Conservation (phyloP, 306 rosid species). For the Acacia melanoxylon region DNA sequence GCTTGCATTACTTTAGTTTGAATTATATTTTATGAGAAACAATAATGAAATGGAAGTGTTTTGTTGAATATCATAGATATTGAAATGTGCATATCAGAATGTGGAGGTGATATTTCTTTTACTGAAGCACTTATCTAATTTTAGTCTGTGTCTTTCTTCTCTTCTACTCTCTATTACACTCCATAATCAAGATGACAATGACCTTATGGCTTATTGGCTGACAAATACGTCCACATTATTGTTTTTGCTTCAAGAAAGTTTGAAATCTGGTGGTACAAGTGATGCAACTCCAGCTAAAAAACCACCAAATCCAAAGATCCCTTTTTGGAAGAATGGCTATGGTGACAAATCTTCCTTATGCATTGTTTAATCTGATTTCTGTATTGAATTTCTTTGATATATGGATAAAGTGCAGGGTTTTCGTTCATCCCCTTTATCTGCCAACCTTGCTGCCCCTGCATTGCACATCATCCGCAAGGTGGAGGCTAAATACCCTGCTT, state of each 20-base stretch:
- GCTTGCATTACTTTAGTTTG: constrained; percentile 40
- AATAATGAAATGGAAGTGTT: not conserved
- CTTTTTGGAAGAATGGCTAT: constrained; percentile 98
- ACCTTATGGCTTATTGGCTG: constrained; percentile 97
- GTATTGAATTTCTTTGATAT: not conserved
- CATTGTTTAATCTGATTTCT: constrained; percentile 12
- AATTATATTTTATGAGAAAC: not conserved
- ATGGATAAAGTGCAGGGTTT: constrained; percentile 68
- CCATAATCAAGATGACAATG: constrained; percentile 94
- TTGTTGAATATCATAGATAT: not conserved
- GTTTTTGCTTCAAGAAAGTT: constrained; percentile 88
- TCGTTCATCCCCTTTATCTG: constrained; percentile 94
- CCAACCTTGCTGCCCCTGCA: constrained; percentile 62
- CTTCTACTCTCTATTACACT: constrained; percentile 23
- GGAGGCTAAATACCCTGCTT: constrained; percentile 98
- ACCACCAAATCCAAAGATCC: constrained; percentile 83
- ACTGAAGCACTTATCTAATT: not conserved
- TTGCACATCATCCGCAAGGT: constrained; percentile 80
- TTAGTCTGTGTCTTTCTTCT: constrained; percentile 25
- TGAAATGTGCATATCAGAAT: not conserved
- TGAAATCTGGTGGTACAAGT: constrained; percentile 63
- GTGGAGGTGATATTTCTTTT: not conserved
- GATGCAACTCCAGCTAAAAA: constrained; percentile 68
- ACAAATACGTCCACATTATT: constrained; percentile 88
- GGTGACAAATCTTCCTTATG: constrained; percentile 48